Evolutionary conservation across 345 rosid species (phyloP).

Genomic region (Carallia brachiata): DNA sequence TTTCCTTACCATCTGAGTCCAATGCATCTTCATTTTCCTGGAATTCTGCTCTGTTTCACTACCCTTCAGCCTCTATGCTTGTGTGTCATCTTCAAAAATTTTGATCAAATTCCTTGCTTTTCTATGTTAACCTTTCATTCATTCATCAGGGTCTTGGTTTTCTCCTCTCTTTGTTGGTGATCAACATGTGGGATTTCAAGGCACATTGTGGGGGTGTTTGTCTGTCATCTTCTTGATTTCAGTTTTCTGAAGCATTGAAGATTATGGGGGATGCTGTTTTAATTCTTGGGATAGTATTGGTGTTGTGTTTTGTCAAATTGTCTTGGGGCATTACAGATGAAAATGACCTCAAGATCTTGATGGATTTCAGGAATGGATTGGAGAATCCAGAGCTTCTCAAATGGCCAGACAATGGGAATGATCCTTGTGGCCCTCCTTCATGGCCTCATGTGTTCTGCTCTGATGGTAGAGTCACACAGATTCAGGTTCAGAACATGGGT

Average conservation of each 20-base stretch:
- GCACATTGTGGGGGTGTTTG: constrained; percentile 15
- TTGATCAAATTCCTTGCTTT: no score
- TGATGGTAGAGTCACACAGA: constrained; percentile 40
- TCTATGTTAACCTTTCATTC: background rate
- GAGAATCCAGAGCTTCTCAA: constrained; percentile 50
- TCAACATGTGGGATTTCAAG: constrained; percentile 11
- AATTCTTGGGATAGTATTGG: constrained; percentile 7
- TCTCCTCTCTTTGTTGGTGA: background rate
- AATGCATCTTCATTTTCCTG: background rate
- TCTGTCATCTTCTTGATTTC: background rate
- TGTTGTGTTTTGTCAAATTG: constrained; percentile 24
- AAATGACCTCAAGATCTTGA: constrained; percentile 40
- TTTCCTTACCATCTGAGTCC: no score
- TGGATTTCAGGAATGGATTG: constrained; percentile 46
- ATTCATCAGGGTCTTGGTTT: background rate
- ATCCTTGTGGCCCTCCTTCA: constrained; percentile 53
- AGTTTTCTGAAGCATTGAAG: background rate
- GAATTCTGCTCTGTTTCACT: background rate
- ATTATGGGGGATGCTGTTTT: background rate
- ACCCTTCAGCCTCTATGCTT: background rate
- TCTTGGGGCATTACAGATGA: constrained; percentile 37
- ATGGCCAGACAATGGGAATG: constrained; percentile 44
- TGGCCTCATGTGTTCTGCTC: constrained; percentile 55
- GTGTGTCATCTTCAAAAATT: background rate
- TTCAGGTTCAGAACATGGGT: constrained; percentile 48